Conservation (phyloP, 2,329 filamentous ascomycete genomes). For the Thielaviopsis cerberus region DNA sequence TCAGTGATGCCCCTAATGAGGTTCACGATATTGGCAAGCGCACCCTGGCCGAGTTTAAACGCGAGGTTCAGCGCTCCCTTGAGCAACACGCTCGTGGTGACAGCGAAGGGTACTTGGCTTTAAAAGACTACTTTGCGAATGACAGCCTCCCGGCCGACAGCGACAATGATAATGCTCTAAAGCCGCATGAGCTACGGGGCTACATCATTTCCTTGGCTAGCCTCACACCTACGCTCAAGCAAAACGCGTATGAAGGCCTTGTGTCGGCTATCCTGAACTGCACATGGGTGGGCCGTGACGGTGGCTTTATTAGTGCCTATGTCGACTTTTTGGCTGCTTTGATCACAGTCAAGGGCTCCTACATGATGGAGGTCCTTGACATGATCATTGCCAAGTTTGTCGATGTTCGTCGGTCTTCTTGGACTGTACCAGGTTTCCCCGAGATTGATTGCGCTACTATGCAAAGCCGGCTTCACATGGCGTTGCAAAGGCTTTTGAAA, state of each 20-base stretch:
- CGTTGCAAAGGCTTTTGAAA: slow-evolving; percentile 55
- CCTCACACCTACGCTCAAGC: slow-evolving; percentile 39
- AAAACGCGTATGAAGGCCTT: slow-evolving; percentile 39
- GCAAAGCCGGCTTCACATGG: slow-evolving; percentile 55
- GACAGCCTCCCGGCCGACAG: slow-evolving; percentile 24
- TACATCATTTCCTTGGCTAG: slow-evolving; percentile 46
- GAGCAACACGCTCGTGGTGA: slow-evolving; percentile 38
- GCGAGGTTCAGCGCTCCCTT: slow-evolving; percentile 35
- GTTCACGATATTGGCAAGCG: slow-evolving; percentile 35
- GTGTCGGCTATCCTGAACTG: slow-evolving; percentile 40
- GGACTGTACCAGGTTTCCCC: slow-evolving; percentile 33
- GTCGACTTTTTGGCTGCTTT: slow-evolving; percentile 51
- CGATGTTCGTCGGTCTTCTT: slow-evolving; percentile 27
- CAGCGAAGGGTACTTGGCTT: slow-evolving; percentile 40
- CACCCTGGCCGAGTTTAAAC: slow-evolving; percentile 36
- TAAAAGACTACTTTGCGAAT: slow-evolving; percentile 39
- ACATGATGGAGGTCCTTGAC: slow-evolving; percentile 52
- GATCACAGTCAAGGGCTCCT: slow-evolving; percentile 65
- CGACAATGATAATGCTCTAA: slow-evolving; percentile 27
- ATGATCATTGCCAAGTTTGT: slow-evolving; percentile 69
- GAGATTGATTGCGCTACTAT: slow-evolving; percentile 45
- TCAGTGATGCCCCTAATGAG: slow-evolving; percentile 38
- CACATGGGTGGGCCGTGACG: slow-evolving; percentile 46
- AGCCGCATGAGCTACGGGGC: slow-evolving; percentile 36
- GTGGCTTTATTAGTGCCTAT: slow-evolving; percentile 48